phyloP scores from a whole-genome alignment of 2,329 filamentous ascomycete genomes.

The Exophiala bonariae region DNA sequence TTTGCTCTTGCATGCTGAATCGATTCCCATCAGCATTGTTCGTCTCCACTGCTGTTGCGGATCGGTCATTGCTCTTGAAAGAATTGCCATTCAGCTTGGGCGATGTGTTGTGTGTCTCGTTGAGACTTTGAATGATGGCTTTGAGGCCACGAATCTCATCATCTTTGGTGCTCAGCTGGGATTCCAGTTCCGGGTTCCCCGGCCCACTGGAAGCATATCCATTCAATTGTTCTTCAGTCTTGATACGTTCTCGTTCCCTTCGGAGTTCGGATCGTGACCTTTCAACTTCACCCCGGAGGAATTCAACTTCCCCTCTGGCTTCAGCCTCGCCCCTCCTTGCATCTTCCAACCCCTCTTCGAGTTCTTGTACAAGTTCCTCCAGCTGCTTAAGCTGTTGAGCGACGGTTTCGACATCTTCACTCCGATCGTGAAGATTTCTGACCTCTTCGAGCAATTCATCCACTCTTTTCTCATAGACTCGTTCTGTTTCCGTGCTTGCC shows the following conservation, averaged over 20 bases:
- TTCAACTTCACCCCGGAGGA: constrained; percentile 91
- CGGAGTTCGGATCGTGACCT: constrained; percentile 83
- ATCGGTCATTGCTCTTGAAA: not conserved
- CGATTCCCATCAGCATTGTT: constrained; percentile 57
- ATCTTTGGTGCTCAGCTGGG: constrained; percentile 77
- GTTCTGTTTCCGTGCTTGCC: constrained; percentile 88
- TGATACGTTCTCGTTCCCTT: constrained; percentile 81
- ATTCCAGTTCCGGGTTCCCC: constrained; percentile 24
- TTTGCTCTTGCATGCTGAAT: constrained; percentile 72
- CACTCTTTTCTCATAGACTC: constrained; percentile 75
- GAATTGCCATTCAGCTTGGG: constrained; percentile 28
- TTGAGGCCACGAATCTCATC: constrained; percentile 97
- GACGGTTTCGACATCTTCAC: constrained; percentile 87
- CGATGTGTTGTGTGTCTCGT: constrained; percentile 61
- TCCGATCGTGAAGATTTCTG: constrained; percentile 72
- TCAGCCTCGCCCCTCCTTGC: constrained; percentile 91
- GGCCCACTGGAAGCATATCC: constrained; percentile 29
- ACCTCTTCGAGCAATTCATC: constrained; percentile 73
- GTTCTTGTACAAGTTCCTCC: constrained; percentile 92
- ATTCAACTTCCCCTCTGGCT: constrained; percentile 92
- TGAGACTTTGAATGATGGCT: constrained; percentile 95
- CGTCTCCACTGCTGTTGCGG: constrained; percentile 19
- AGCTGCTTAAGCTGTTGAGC: constrained; percentile 90
- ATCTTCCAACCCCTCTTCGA: constrained; percentile 95
- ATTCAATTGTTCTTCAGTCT: constrained; percentile 41